Conservation (phyloP, 805 yeast genomes). For the Ogataea wickerhamii region DNA sequence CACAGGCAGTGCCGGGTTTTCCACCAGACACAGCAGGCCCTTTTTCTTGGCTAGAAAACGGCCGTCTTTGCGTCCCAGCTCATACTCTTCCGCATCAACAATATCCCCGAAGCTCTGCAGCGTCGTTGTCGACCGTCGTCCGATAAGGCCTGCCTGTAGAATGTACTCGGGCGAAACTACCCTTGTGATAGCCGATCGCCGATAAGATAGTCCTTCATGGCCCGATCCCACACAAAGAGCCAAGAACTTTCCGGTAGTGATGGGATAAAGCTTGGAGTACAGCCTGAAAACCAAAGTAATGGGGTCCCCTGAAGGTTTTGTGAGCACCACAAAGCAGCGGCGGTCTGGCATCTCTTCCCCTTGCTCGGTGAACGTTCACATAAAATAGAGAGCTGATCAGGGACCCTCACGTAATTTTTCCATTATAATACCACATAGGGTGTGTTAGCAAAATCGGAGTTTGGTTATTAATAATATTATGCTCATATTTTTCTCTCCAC, state of each 20-base stretch:
- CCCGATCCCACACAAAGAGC: conserved; percentile 17
- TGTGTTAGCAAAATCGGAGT: no score
- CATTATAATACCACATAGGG: no score
- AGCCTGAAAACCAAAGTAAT: conserved; percentile 13
- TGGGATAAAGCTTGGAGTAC: conserved; percentile 12
- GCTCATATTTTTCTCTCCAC: no score
- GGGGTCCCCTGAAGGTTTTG: not conserved
- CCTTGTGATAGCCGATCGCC: conserved; percentile 21
- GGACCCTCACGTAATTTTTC: no score
- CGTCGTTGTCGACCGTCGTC: conserved; percentile 6
- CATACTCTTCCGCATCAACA: conserved; percentile 11
- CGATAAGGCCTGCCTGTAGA: conserved; percentile 23
- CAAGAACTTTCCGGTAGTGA: conserved; percentile 12
- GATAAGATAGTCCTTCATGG: conserved; percentile 10
- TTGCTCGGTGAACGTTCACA: no score
- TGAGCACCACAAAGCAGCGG: conserved; percentile 5
- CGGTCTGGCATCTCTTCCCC: conserved; percentile 2
- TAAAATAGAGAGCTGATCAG: no score
- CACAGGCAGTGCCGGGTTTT: conserved; percentile 1
- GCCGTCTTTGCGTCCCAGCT: conserved; percentile 1
- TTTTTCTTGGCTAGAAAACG: conserved; percentile 3
- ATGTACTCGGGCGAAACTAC: conserved; percentile 29
- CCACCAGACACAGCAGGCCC: conserved; percentile 20
- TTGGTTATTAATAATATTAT: no score
- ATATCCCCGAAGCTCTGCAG: not conserved